Base-by-base conservation (phyloP, 176 grass and related monocot species). In the Stipa capillata region DNA sequence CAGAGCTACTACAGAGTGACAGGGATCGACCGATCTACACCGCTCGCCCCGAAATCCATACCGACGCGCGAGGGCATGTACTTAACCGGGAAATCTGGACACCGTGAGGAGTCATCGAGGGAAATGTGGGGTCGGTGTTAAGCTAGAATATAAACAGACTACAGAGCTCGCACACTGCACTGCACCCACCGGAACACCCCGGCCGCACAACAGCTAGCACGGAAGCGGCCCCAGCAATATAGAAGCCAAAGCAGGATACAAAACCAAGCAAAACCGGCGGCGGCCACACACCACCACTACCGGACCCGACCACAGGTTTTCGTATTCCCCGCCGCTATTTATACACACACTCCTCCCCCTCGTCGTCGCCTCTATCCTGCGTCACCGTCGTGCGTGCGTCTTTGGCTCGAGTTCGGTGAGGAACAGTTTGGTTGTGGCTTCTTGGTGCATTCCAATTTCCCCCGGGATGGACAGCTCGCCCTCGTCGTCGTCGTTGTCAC, bases 401-500 rank as follows among this genome's bases (percentile, higher is more conserved):
- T 0, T 8, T 10, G 16, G n/a, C 59, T 35, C 7, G 40, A 45
- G 21, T 29, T 14, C 0, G n/a, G 17, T 54, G 8, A 18, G 42
- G 6, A 1, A 18, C 24, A 47, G 14, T 18, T 47, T 23, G 31
- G 24, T 31, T 31, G 41, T 9, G 21, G 65, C 6, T 27, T 28
- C 65, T 7, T n/a, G 58, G 2, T 63, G 35, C 4, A 5, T 2
- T 28, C 57, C 5, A n/a, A n/a, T 61, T 35, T 29, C 59, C 31
- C 67, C 27, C 67, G 17, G 25, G 67, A 70, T 70, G 67, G 67
- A 70, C 67, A 70, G n/a, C n/a, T n/a, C n/a, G n/a, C n/a, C n/a
- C n/a, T n/a, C 67, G 42, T 49, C 42, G 42, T 41, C 42, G 67
- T 70, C 67, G 9, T 42, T 3, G 42, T 40, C 0, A 40, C 66